A percentile compares a stretch with the other conserved stretches of the same genome.
Conservation (phyloP, 768 basidiomycete genomes). For the Gymnopilus dilepis region DNA sequence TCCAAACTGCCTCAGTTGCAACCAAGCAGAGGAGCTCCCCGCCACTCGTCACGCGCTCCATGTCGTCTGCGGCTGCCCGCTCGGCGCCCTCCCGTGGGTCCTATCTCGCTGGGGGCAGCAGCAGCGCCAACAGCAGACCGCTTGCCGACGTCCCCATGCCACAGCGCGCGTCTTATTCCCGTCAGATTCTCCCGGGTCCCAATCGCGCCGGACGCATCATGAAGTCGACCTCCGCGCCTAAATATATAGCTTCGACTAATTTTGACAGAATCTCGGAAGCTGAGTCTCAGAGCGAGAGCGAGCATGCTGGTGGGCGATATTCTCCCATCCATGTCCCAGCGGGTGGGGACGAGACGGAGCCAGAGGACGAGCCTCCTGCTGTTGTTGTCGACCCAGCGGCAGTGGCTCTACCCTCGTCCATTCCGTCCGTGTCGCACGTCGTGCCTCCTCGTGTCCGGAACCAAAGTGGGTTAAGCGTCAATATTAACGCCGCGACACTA, state of each 20-base stretch:
- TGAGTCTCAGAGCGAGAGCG: constrained; percentile 41
- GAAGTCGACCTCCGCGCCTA: constrained; percentile 42
- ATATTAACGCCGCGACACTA: constrained; percentile 32
- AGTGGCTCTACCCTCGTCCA: constrained; percentile 29
- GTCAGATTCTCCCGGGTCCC: constrained; percentile 50
- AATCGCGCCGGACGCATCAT: constrained; percentile 55
- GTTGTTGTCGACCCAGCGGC: constrained; percentile 32
- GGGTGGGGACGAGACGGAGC: constrained; percentile 39
- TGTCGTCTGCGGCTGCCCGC: constrained; percentile 29
- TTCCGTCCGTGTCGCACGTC: constrained; percentile 24
- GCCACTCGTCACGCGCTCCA: constrained; percentile 38
- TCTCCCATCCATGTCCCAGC: constrained; percentile 22
- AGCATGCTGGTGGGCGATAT: constrained; percentile 35
- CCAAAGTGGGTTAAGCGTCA: constrained; percentile 22
- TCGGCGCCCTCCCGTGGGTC: constrained; percentile 30
- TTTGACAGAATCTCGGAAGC: constrained; percentile 57
- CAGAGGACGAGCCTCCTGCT: constrained; percentile 33
- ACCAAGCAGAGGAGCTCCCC: constrained; percentile 39
- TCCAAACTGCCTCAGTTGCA: constrained; percentile 28
- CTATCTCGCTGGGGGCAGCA: constrained; percentile 27
- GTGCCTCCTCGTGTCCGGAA: constrained; percentile 24
- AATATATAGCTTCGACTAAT: constrained; percentile 33
- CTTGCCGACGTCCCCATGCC: constrained; percentile 39
- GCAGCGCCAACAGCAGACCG: constrained; percentile 29
- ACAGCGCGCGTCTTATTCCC: constrained; percentile 38